phyloP scores from a whole-genome alignment of 2,329 filamentous ascomycete species.

The Diaporthe velutina region DNA sequence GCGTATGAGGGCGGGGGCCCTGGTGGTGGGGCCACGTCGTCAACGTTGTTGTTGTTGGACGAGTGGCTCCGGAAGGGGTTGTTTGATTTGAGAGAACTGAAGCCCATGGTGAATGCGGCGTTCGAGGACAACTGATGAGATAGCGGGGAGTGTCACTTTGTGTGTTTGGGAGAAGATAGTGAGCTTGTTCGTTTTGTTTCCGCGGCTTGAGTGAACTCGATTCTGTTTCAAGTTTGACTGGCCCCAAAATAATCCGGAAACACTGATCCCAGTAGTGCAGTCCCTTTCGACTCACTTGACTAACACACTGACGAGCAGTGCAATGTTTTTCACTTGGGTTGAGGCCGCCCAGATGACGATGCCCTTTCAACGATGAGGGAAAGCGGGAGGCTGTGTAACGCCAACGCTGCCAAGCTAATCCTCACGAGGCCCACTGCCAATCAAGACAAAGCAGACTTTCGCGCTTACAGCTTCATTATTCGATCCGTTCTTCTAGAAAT shows the following conservation, averaged over 20 bases:
- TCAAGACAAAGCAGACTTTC: background rate
- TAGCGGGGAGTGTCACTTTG: background rate
- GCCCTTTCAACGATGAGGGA: background rate
- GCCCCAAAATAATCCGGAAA: background rate
- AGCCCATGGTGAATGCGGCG: slow-evolving; percentile 24
- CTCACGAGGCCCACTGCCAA: background rate
- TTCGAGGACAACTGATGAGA: background rate
- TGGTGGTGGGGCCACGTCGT: slow-evolving; percentile 41
- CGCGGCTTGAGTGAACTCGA: background rate
- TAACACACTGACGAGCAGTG: background rate
- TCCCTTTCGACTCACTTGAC: background rate
- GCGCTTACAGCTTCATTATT: slow-evolving; percentile 17
- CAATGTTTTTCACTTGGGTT: background rate
- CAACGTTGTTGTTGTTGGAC: slow-evolving; percentile 23
- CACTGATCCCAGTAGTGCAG: background rate
- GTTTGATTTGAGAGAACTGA: slow-evolving; percentile 35
- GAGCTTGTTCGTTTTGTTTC: background rate
- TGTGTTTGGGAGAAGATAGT: background rate
- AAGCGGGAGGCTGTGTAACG: slow-evolving; percentile 24
- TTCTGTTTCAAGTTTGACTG: background rate
- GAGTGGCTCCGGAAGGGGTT: slow-evolving; percentile 41
- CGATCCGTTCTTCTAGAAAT: background rate
- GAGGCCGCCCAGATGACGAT: slow-evolving; percentile 24
- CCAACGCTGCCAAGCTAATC: slow-evolving; percentile 13
- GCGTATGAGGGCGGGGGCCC: slow-evolving; percentile 49